Evolutionary conservation across 805 yeast genomes (phyloP).

Genomic region (Candida nanaspora): DNA sequence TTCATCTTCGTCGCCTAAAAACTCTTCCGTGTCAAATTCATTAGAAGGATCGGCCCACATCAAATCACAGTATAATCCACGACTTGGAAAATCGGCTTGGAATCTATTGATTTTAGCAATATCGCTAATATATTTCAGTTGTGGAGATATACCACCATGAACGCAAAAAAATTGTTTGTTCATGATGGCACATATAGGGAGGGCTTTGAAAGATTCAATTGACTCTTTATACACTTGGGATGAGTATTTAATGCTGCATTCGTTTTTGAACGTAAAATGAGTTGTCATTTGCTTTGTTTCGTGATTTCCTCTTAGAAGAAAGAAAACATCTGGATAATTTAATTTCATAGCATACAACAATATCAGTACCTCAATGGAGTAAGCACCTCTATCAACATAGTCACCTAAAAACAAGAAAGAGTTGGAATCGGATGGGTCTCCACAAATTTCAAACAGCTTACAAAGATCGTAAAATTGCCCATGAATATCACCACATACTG

Average conservation of each 20-base stretch:
- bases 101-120: conserved; percentile 67
- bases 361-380: conserved; percentile 74
- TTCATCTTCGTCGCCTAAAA: conserved; percentile 65
- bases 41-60: conserved; percentile 97
- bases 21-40: conserved; percentile 61
- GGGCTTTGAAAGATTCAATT: conserved; percentile 70
- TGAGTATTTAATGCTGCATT: conserved; percentile 81
- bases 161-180: conserved; percentile 92
- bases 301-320: conserved; percentile 89
- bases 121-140: conserved; percentile 63
- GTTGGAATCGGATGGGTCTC: conserved; percentile 64
- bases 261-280: conserved; percentile 87
- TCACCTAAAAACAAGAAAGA: conserved; percentile 85
- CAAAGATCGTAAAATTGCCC: conserved; percentile 90
- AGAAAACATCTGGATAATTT: conserved; percentile 64
- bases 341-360: conserved; percentile 75
- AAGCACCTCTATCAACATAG: conserved; percentile 91
- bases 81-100: conserved; percentile 80
- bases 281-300: conserved; percentile 91
- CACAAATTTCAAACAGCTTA: conserved; percentile 90
- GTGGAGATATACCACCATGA: conserved; percentile 94
- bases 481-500: conserved; percentile 96
- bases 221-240: conserved; percentile 60
- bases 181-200: conserved; percentile 91
- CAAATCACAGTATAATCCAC: conserved; percentile 89